Evolutionary conservation across 2,329 filamentous ascomycete species (phyloP).

Genomic region (Sporothrix globosa): DNA sequence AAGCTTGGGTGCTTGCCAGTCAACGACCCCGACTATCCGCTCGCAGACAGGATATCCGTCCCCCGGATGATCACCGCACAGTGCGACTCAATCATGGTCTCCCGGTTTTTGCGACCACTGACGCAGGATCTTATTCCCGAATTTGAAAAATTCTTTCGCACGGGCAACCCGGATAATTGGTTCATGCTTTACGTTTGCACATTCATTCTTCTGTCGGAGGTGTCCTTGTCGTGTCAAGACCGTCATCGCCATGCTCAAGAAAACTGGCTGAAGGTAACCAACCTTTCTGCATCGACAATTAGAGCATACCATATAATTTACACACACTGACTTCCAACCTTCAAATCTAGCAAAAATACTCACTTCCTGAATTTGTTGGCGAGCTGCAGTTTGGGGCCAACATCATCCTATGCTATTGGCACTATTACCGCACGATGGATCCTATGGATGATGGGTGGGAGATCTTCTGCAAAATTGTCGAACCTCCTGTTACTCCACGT

Average conservation of each 20-base stretch:
- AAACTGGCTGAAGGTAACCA: constrained; percentile 38
- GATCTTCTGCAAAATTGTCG: constrained; percentile 37
- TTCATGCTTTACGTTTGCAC: constrained; percentile 47
- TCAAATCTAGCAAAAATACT: constrained; percentile 43
- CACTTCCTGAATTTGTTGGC: constrained; percentile 49
- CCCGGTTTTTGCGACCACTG: constrained; percentile 44
- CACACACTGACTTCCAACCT: neutral
- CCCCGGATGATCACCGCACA: constrained; percentile 53
- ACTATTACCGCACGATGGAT: constrained; percentile 51
- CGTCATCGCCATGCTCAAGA: constrained; percentile 50
- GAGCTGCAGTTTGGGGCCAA: constrained; percentile 52
- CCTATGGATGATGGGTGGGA: constrained; percentile 42
- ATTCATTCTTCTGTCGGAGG: constrained; percentile 51
- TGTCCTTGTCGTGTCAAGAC: constrained; percentile 48
- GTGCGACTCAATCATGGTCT: constrained; percentile 50
- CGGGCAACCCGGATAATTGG: constrained; percentile 43
- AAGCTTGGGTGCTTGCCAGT: constrained; percentile 48
- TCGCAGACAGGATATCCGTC: constrained; percentile 44
- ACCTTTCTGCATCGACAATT: too few species aligned
- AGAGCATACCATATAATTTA: neutral
- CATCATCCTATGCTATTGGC: constrained; percentile 54
- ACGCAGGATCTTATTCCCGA: constrained; percentile 43
- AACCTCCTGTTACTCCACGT: constrained; percentile 18
- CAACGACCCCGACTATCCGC: constrained; percentile 46
- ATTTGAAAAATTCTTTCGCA: constrained; percentile 45